These are phyloP conservation scores for Colletotrichum gigasporum DNA, from an alignment of 2,329 filamentous ascomycete genomes.

Conservation along the genomic window DNA sequence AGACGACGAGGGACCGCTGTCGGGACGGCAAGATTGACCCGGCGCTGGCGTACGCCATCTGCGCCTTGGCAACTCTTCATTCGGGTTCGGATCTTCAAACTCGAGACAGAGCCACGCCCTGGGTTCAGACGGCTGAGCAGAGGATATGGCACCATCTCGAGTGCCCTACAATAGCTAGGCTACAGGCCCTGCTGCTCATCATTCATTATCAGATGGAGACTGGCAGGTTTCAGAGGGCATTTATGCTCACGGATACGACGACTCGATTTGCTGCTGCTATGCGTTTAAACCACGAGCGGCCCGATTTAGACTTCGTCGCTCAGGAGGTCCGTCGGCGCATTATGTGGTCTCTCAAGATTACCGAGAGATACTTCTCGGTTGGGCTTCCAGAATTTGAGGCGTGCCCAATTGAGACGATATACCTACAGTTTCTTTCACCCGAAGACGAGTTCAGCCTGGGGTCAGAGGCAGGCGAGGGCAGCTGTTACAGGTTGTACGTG, in stretches of 20 bases:
- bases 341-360: slow-evolving; percentile 51
- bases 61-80: slow-evolving; percentile 43
- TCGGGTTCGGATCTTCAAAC: slow-evolving; percentile 34
- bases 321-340: slow-evolving; percentile 50
- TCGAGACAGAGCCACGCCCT: slow-evolving; percentile 35
- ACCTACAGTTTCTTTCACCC: slow-evolving; percentile 51
- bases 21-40: slow-evolving; percentile 41
- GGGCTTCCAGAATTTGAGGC: slow-evolving; percentile 52
- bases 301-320: slow-evolving; percentile 42
- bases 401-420: slow-evolving; percentile 48
- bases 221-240: slow-evolving; percentile 53
- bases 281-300: slow-evolving; percentile 50
- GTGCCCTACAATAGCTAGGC: slow-evolving; percentile 37
- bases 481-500: slow-evolving; percentile 34
- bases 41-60: slow-evolving; percentile 43
- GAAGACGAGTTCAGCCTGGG: slow-evolving; percentile 50
- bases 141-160: slow-evolving; percentile 42
- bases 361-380: slow-evolving; percentile 51
- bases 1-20: slow-evolving; percentile 42
- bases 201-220: slow-evolving; percentile 56
- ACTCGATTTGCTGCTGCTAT: slow-evolving; percentile 48
- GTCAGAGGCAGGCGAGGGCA: slow-evolving; percentile 20
- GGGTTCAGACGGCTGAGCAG: slow-evolving; percentile 43
- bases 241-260: slow-evolving; percentile 47
- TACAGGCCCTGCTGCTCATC: slow-evolving; percentile 54